Evolutionary conservation across 441 rosid genomes (phyloP).

Genomic region (Rhodomyrtus psidioides): DNA sequence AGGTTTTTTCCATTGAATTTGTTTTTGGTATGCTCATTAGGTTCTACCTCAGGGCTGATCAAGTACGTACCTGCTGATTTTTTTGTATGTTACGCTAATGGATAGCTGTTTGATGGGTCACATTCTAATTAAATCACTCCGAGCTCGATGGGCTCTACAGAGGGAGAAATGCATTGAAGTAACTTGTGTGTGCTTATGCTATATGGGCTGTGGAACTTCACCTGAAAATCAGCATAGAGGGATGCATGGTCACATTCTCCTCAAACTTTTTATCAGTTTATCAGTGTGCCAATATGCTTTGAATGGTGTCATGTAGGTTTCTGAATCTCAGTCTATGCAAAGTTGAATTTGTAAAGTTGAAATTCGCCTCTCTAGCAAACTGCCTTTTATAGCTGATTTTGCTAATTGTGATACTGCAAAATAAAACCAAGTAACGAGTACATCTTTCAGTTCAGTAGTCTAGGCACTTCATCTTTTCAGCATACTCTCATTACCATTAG

Average conservation of each 20-base stretch:
- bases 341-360: not conserved
- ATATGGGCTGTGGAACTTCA: not conserved
- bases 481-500: not conserved
- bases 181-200: too few relatives aligned
- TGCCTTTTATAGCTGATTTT: not conserved
- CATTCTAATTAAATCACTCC: not conserved
- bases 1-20: not conserved
- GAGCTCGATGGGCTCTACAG: not conserved
- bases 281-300: not conserved
- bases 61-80: not conserved
- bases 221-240: not conserved
- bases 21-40: not conserved
- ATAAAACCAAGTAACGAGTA: not conserved
- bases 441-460: not conserved
- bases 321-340: not conserved
- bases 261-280: not conserved
- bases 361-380: not conserved
- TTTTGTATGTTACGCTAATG: not conserved
- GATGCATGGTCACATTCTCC: not conserved
- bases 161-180: not conserved
- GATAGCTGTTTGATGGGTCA: not conserved
- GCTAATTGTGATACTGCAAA: not conserved
- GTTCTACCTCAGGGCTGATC: not conserved
- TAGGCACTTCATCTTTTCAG: not conserved
- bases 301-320: not conserved